Evolutionary conservation across 768 basidiomycete species (phyloP), one percentile per base, ranked within the genome.

Genomic region (Tylopilus rubrobrunneus): DNA sequence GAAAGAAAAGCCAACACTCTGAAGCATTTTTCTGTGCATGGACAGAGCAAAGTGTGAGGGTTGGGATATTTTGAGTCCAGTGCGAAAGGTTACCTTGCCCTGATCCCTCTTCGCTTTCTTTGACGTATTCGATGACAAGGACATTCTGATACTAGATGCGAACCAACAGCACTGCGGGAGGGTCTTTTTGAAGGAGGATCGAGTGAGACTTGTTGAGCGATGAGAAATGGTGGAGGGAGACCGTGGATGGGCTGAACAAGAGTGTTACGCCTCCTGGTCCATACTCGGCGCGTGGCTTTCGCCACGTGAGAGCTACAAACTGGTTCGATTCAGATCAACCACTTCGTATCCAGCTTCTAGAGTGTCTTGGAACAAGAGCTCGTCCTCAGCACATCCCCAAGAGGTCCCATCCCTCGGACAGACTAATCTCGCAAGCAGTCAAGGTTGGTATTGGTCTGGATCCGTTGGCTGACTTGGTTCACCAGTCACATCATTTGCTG

Each of bases 201-300:
- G 21, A 53, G 54, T 39, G 36, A 37, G 40, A 49, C 56, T 56
- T 56, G 57, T 49, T 46, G 64, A 53, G 51, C 58, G 64, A 70
- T 68, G 67, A 64, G 62, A 63, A 63, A 57, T 41, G 50, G 59
- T 37, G 56, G 66, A 66, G 60, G 59, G 66, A 59, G 61, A 58
- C 40, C 49, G 62, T 70, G 67, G 57, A 68, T 63, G 66, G 52
- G 52, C 63, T 59, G 68, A 59, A 68, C 67, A 68, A 70, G 67
- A 65, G 62, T 66, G 64, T 62, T 66, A 62, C 58, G 60, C 64
- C 66, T 60, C 53, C 62, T 66, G 58, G 56, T 51, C 64, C 59
- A 56, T 66, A 57, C 67, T 59, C 61, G 57, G 66, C 56, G 65
- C 66, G 58, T 67, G 66, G 66, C 61, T 56, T 48, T 33, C 29